Conservation (phyloP, 352 stramenopile species). For the Pythium oligandrum region DNA sequence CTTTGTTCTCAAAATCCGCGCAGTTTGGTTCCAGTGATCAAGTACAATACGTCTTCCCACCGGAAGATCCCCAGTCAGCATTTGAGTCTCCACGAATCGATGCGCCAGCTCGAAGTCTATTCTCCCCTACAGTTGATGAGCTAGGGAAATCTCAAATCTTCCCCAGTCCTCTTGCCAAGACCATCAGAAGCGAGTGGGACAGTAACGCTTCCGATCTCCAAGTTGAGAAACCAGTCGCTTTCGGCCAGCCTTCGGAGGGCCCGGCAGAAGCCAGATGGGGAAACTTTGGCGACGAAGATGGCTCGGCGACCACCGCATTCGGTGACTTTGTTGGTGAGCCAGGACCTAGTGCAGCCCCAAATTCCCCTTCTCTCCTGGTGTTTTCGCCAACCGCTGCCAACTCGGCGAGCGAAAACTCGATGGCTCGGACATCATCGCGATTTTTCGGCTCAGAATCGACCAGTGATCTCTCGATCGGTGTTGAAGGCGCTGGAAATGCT, state of each 20-base stretch:
- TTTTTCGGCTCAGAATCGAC: too few relatives aligned
- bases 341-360: too few relatives aligned
- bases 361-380: constrained; percentile 14
- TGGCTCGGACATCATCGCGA: constrained; percentile 12
- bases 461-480: too few relatives aligned
- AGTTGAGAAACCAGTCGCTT: constrained; percentile 6
- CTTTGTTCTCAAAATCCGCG: too few relatives aligned
- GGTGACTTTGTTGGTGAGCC: constrained; percentile 6
- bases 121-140: constrained; percentile 18
- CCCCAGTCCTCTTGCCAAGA: constrained; percentile 9
- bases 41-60: too few relatives aligned
- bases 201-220: too few relatives aligned
- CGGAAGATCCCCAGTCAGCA: too few relatives aligned
- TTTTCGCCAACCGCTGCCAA: constrained; percentile 15
- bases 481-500: too few relatives aligned
- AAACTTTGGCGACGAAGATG: too few relatives aligned
- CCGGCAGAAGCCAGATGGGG: too few relatives aligned
- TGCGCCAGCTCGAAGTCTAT: constrained; percentile 15
- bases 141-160: constrained; percentile 10
- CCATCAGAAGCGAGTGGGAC: constrained; percentile 6
- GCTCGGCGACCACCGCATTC: constrained; percentile 11
- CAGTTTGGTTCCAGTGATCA: too few relatives aligned
- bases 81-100: constrained; percentile 17
- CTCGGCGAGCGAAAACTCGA: constrained; percentile 4
- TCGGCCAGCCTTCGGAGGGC: too few relatives aligned